Evolutionary conservation across 1,284 basidiomycete genomes (phyloP).

Genomic region (Cryptococcus jaspeensis): DNA sequence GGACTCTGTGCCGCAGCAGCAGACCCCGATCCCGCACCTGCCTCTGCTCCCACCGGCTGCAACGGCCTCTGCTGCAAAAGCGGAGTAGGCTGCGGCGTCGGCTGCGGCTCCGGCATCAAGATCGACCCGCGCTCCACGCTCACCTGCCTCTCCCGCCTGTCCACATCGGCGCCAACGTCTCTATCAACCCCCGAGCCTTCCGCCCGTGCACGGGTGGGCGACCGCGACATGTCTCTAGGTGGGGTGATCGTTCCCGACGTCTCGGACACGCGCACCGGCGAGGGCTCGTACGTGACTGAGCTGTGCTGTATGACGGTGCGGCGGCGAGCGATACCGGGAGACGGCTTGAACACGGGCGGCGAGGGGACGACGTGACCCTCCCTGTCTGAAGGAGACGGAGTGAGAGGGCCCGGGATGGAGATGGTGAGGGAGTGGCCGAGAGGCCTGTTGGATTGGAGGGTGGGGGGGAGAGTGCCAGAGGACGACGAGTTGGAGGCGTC

Average conservation of each 20-base stretch:
- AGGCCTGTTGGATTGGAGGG: constrained; percentile 6
- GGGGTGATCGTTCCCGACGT: constrained; percentile 7
- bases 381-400: constrained; percentile 11
- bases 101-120: constrained; percentile 19
- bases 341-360: constrained; percentile 28
- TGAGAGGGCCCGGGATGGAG: constrained; percentile 24
- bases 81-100: constrained; percentile 7
- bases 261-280: constrained; percentile 11
- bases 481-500: neutral
- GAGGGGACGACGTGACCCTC: constrained; percentile 16
- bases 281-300: constrained; percentile 3
- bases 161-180: neutral
- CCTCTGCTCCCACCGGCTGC: no score
- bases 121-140: constrained; percentile 17
- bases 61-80: no score
- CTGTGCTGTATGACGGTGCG: constrained; percentile 34
- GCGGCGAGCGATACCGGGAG: constrained; percentile 35
- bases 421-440: constrained; percentile 31
- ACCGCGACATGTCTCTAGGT: constrained; percentile 8
- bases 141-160: neutral
- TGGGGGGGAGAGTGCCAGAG: constrained; percentile 4
- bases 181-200: neutral
- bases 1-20: constrained; percentile 7
- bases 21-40: no score
- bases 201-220: constrained; percentile 3